These are phyloP conservation scores for Cryptococcus sp. DNA, from an alignment of 1,284 basidiomycete species.

Conservation along the genomic window DNA sequence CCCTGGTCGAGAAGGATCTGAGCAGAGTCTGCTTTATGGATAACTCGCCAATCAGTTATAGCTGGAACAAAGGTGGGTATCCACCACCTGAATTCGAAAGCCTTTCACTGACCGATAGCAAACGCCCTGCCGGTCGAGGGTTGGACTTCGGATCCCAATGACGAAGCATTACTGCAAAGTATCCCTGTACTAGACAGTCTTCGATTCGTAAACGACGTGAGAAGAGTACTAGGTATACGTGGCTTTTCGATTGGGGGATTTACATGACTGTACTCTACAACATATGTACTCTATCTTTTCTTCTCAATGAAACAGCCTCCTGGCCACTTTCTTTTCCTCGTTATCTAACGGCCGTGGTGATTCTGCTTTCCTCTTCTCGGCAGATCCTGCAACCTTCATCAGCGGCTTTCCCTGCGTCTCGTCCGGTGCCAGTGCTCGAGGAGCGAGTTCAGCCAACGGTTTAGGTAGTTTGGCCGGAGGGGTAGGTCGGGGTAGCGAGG, in stretches of 20 bases:
- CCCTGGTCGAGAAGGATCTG: slow-evolving; percentile 82
- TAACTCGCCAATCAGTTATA: slow-evolving; percentile 92
- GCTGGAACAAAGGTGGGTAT: slow-evolving; percentile 77
- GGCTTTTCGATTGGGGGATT: slow-evolving; percentile 28
- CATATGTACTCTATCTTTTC: neutral
- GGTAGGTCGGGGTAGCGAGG: slow-evolving; percentile 38
- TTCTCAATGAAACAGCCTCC: neutral
- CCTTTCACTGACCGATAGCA: slow-evolving; percentile 52
- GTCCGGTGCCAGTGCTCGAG: slow-evolving; percentile 42
- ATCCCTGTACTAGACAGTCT: slow-evolving; percentile 92
- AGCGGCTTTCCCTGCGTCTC: slow-evolving; percentile 38
- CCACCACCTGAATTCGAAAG: neutral
- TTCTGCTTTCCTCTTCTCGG: slow-evolving; percentile 40
- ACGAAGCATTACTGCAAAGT: slow-evolving; percentile 92
- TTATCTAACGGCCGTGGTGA: slow-evolving; percentile 13
- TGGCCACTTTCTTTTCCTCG: neutral
- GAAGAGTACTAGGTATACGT: slow-evolving; percentile 78
- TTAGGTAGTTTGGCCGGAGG: slow-evolving; percentile 42
- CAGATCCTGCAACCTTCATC: slow-evolving; percentile 4
- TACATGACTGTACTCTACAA: neutral
- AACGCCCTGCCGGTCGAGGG: slow-evolving; percentile 99
- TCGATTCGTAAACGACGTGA: slow-evolving; percentile 91
- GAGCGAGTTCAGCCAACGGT: slow-evolving; percentile 41
- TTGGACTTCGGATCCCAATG: slow-evolving; percentile 95
- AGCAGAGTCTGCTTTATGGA: slow-evolving; percentile 89